Base-by-base conservation (phyloP, 2,329 filamentous ascomycete genomes). In the Trichoderma semiorbis region DNA sequence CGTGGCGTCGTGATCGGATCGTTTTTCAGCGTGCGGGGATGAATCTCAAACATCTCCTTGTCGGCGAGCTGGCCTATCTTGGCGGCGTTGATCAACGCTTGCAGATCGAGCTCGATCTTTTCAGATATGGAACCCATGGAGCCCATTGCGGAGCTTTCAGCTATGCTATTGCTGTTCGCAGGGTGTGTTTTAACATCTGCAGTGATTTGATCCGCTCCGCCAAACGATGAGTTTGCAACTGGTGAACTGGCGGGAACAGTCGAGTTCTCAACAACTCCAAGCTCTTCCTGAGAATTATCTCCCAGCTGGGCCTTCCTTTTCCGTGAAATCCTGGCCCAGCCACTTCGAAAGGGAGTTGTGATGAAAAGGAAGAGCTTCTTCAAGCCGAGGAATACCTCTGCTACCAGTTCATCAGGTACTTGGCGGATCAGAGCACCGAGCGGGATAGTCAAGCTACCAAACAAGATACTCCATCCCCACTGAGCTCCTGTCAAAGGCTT, bases 391-490 rank as follows among this genome's bases (percentile, higher is more conserved):
- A 82, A 81, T 1, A 80, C 71, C 0, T 67, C 70, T 28, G 78
- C 73, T 2, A 83, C 78, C 18, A 78, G 75, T 2, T 75, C 73
- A 28, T 84, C 83, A 0, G 83, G 83, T 0, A 84, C 77, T 36
- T 83, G 80, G 24, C 83, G 81, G 21, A 84, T 81, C 63, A 83
- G 69, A 0, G 82, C 82, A 18, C 83, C 83, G 83, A 93, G 83
- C 0, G 91, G 91, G n/a, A 93, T 82, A 0, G 90, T 91, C 14
- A 93, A 78, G 24, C 88, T 83, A 32, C 92, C 92, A 32, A 93
- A 86, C 1, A 93, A 85, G 70, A 93, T 83, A 36, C 90, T 92
- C 81, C 91, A 89, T 7, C 84, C 91, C 92, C 92, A 93, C 74
- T 93, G 89, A 7, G 85, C 80, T 26, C 88, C 90, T n/a, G 87